Evolutionary conservation across 2,329 filamentous ascomycete genomes (phyloP), one percentile per base, ranked within the genome.

Genomic region (Venturiaceae sp.): DNA sequence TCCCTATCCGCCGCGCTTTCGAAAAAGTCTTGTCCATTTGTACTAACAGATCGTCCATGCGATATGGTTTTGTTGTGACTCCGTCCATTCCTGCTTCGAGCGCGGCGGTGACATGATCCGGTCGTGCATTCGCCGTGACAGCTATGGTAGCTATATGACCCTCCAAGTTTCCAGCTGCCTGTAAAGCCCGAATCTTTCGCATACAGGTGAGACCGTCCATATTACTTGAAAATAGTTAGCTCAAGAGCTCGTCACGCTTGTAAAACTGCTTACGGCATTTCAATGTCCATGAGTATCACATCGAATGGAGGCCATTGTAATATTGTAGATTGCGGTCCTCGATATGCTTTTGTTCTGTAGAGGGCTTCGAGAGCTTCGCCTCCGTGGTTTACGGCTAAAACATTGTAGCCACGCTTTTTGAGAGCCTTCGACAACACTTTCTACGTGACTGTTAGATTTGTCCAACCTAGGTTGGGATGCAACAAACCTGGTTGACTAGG

Each of bases 161-260:
- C 11, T 19, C 62, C 7, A 71, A 33, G 5, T 61, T 57, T 0
- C 66, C 64, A 1, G 64, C 57, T 2, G 21, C 30, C 57, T 72
- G 61, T 67, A 71, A 67, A 11, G 67, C 64, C 2, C 71, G 64
- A 26, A 73, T 71, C n/a, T 63, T 63, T 7, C 61, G 62, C 11
- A 67, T 65, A 44, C 69, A 72, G 3, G 66, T 66, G 7, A 73
- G 59, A 1, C 71, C 71, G 55, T 72, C 66, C 71, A 73, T 73
- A 34, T 70, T 65, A 2, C 50, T 34, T 33, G 21, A 8, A 54
- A n/a, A 11, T 36, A 28, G 3, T 34, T 37, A 44, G 21, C 19
- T 9, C 46, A 21, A 33, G 50, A 53, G 13, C 23, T 23, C 9
- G 11, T 13, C 5, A 44, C 37, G 33, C 58, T 53, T n/a, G 23